Percentiles rank a stretch among this genome's conserved stretches.
Evolutionary conservation across 192 early-diverging fungal species (phyloP).

Genomic region (Bifiguratus adelaidae): DNA sequence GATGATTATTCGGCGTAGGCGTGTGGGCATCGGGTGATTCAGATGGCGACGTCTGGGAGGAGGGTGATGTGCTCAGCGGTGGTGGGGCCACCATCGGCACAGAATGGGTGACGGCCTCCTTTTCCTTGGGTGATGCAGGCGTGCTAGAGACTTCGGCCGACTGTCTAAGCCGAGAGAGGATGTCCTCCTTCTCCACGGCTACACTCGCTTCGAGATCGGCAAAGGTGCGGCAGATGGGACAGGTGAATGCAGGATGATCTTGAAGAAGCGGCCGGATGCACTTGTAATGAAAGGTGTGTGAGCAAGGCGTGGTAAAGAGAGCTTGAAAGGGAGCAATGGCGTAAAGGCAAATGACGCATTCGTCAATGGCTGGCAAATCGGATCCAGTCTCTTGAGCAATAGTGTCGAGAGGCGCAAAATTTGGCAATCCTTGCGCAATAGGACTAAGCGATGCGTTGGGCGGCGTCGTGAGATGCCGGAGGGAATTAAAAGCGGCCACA

Average conservation of each 20-base stretch:
- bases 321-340: slow-evolving; percentile 80
- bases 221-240: slow-evolving; percentile 76
- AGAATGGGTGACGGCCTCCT: no score
- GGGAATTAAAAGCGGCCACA: slow-evolving; percentile 28
- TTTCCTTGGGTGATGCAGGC: no score
- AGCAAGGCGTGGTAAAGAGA: slow-evolving; percentile 87
- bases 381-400: slow-evolving; percentile 14
- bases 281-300: slow-evolving; percentile 88
- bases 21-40: no score
- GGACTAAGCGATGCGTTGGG: no score
- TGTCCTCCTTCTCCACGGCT: slow-evolving; percentile 23
- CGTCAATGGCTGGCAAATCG: slow-evolving; percentile 12
- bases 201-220: slow-evolving; percentile 83
- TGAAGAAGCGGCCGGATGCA: slow-evolving; percentile 63
- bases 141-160: no score
- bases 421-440: no score
- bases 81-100: no score
- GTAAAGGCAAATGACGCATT: slow-evolving; percentile 90
- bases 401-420: slow-evolving; percentile 15
- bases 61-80: no score
- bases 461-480: slow-evolving; percentile 34
- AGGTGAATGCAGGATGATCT: slow-evolving; percentile 55
- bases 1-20: no score
- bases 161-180: no score
- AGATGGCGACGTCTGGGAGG: no score